Evolutionary conservation across 306 rosid species (phyloP), one percentile per base, ranked within the genome.

Genomic region (Inga laurina): DNA sequence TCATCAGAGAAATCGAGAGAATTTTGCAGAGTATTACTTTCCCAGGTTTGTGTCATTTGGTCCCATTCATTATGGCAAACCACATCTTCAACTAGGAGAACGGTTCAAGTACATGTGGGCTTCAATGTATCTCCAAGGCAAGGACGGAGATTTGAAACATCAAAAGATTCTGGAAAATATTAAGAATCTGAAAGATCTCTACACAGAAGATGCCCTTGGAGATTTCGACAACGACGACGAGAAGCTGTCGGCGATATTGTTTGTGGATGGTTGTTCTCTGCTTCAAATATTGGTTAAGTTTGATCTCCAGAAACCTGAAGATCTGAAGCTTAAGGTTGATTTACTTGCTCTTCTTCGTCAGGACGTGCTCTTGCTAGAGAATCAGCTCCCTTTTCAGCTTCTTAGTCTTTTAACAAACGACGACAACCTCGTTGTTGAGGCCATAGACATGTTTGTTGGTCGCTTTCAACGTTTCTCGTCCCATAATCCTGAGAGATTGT

Each of bases 281-380:
- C 52, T 84, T 7, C 72, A 79, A 24, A 73, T 84, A 12, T 13
- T 84, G 73, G 7, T 56, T 2, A 27, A 27, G 9, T 66, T 32
- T 21, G 32, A 75, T 10, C 15, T 66, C 22, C 1, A 2, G 18
- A 0, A 21, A 8, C 2, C 84, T 11, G n/a, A n/a, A 3, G 6
- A 14, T 27, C 51, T 81, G 79, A 45, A 45, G 2, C 4, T 72
- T 0, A 72, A 83, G 75, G 11, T 37, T 11, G 82, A 83, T 8
- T 69, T 78, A 30, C 39, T 83, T 0, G 79, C 54, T 27, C 86
- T 78, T 35, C 69, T 78, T 51, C 74, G 72, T 37, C 41, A 5
- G 69, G 82, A 83, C 32, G 75, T 72, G 79, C 79, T 83, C 34
- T 39, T 83, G 75, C 10, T 83, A 5, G 82, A 83, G 79, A 83